Evolutionary conservation across 169 alveolate genomes (phyloP).

Genomic region (Cryptosporidium ryanae): DNA sequence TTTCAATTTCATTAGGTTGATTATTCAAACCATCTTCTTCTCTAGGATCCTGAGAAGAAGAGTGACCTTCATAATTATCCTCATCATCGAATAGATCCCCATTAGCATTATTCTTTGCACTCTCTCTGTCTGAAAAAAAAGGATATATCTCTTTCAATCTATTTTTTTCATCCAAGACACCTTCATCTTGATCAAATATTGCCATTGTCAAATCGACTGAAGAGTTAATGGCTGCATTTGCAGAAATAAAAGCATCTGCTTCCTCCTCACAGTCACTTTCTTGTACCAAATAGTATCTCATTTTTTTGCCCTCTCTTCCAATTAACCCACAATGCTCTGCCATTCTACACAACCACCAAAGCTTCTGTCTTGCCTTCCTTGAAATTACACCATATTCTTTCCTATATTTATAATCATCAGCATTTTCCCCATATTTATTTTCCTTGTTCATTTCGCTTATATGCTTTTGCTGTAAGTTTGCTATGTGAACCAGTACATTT

Average conservation of each 20-base stretch:
- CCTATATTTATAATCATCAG: neutral
- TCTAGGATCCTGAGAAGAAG: neutral
- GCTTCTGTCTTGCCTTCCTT: conserved; percentile 37
- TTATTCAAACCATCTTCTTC: neutral
- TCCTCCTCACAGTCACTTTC: neutral
- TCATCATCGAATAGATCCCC: neutral
- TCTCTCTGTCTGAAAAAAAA: no score
- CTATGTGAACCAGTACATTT: conserved; percentile 23
- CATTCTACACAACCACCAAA: conserved; percentile 67
- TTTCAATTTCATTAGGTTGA: conserved; percentile 5
- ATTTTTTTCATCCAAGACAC: no score
- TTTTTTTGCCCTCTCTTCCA: conserved; percentile 12
- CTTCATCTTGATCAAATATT: neutral
- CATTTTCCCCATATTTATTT: neutral
- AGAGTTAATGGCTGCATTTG: conserved; percentile 26
- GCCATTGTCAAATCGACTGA: conserved; percentile 30
- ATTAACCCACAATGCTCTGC: conserved; percentile 65
- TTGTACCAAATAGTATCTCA: conserved; percentile 3
- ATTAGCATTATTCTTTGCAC: neutral
- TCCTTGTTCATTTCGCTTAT: conserved; percentile 28
- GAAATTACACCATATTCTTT: conserved; percentile 43
- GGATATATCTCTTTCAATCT: no score
- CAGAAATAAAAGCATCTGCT: conserved; percentile 10
- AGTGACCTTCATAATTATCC: neutral
- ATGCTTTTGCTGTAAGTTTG: conserved; percentile 44